phyloP scores from a whole-genome alignment of 768 basidiomycete species.

The button mushroom (Agaricus bisporus) region DNA sequence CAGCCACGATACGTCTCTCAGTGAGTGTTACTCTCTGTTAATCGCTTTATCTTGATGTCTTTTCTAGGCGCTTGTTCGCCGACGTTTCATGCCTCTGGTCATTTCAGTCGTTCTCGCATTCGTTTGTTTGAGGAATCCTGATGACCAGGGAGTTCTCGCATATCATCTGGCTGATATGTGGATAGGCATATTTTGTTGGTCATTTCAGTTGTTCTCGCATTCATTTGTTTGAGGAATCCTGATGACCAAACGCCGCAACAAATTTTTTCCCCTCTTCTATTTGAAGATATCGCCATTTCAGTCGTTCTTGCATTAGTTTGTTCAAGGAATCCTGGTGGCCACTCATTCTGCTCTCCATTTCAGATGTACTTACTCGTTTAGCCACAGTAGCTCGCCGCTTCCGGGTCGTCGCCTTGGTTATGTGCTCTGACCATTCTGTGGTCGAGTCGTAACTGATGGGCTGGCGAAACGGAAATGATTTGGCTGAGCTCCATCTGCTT shows the following conservation, averaged over 20 bases:
- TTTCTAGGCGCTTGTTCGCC: too few species aligned
- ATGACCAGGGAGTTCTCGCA: not conserved
- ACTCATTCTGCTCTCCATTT: not conserved
- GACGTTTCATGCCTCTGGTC: not conserved
- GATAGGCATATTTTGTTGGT: not conserved
- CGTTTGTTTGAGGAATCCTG: slow-evolving; percentile 1
- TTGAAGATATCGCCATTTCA: too few species aligned
- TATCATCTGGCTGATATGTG: not conserved
- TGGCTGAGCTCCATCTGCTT: not conserved
- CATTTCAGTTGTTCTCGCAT: slow-evolving; percentile 5
- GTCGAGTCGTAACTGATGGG: not conserved
- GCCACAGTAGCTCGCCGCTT: not conserved
- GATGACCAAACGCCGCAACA: not conserved
- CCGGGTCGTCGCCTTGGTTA: not conserved
- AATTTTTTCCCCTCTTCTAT: too few species aligned
- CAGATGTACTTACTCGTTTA: not conserved
- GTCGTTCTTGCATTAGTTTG: too few species aligned
- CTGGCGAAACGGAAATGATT: not conserved
- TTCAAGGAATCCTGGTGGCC: too few species aligned
- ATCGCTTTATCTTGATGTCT: too few species aligned
- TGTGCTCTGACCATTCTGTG: not conserved
- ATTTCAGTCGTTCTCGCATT: not conserved
- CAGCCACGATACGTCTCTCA: too few species aligned
- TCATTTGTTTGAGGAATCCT: not conserved
- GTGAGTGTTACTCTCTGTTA: too few species aligned